phyloP scores from a whole-genome alignment of 1,284 basidiomycete species.

The Puccinia polysora region DNA sequence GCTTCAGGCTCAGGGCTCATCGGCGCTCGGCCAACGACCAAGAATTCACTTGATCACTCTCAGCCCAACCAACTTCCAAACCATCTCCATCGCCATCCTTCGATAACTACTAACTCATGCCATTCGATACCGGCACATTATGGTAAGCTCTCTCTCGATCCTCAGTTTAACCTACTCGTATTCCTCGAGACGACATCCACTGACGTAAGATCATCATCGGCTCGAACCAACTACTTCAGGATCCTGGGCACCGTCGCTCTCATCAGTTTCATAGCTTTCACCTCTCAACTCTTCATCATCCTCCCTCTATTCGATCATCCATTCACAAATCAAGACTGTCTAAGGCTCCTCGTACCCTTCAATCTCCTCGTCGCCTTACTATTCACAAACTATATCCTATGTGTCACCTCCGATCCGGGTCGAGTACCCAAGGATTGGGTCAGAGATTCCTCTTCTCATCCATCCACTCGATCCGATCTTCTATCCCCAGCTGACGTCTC shows the following conservation, averaged over 20 bases:
- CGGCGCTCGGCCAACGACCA: too few relatives aligned
- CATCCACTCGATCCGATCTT: constrained; percentile 1
- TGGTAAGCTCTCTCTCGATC: background rate
- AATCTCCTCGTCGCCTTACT: constrained; percentile 72
- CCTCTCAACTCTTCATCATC: constrained; percentile 79
- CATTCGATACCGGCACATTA: background rate
- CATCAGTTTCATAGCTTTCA: constrained; percentile 81
- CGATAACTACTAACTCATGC: background rate
- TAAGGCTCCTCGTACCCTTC: constrained; percentile 74
- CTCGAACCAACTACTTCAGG: constrained; percentile 49
- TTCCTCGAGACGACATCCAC: background rate
- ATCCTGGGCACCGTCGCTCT: constrained; percentile 64
- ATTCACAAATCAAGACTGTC: constrained; percentile 65
- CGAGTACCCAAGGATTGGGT: constrained; percentile 77
- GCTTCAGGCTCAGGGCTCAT: too few relatives aligned
- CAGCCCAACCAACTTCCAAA: background rate
- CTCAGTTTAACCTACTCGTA: too few relatives aligned
- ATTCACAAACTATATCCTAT: constrained; percentile 79
- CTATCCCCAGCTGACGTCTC: too few relatives aligned
- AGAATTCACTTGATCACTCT: too few relatives aligned
- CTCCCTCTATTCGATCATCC: constrained; percentile 70
- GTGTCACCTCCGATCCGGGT: constrained; percentile 75
- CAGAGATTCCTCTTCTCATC: constrained; percentile 49
- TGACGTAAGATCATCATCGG: too few relatives aligned
- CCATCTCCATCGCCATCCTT: background rate